phyloP scores from a whole-genome alignment of 2,329 filamentous ascomycete species.

The Chrysoporthe cubensis region DNA sequence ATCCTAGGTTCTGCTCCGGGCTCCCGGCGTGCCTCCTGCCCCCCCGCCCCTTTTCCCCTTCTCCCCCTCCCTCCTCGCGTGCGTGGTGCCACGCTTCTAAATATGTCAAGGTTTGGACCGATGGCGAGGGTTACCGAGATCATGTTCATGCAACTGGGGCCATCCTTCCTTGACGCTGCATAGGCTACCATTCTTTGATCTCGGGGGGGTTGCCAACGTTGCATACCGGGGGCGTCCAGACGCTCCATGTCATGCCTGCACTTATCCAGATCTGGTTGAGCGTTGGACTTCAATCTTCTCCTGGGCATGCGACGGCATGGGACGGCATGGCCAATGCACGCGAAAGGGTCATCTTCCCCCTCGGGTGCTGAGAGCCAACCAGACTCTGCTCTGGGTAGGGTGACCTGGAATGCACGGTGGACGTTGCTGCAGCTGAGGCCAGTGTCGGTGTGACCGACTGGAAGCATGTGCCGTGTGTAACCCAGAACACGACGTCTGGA shows the following conservation, averaged over 20 bases:
- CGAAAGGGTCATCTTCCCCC: not conserved
- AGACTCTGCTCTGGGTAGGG: not conserved
- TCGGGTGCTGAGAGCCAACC: not conserved
- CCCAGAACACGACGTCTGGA: not conserved
- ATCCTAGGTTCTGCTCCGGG: conserved; percentile 18
- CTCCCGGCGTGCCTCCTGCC: conserved; percentile 18
- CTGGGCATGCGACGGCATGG: not conserved
- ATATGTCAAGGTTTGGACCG: conserved; percentile 26
- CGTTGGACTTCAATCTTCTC: not conserved
- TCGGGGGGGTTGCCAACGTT: not conserved
- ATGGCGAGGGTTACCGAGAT: conserved; percentile 26
- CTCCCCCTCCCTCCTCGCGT: too few relatives aligned
- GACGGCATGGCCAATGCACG: not conserved
- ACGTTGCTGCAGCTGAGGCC: not conserved
- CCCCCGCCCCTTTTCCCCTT: conserved; percentile 16
- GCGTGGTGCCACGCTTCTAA: conserved; percentile 25
- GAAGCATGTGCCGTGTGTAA: conserved; percentile 9
- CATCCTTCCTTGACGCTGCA: conserved; percentile 20
- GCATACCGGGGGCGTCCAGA: not conserved
- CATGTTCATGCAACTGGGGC: conserved; percentile 25
- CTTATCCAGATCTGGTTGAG: not conserved
- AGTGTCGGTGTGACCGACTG: not conserved
- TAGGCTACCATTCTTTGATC: conserved; percentile 8
- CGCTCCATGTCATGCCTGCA: not conserved
- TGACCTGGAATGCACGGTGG: not conserved